Evolutionary conservation across 2,329 filamentous ascomycete genomes (phyloP).

Genomic region (Cytospora piceicola): DNA sequence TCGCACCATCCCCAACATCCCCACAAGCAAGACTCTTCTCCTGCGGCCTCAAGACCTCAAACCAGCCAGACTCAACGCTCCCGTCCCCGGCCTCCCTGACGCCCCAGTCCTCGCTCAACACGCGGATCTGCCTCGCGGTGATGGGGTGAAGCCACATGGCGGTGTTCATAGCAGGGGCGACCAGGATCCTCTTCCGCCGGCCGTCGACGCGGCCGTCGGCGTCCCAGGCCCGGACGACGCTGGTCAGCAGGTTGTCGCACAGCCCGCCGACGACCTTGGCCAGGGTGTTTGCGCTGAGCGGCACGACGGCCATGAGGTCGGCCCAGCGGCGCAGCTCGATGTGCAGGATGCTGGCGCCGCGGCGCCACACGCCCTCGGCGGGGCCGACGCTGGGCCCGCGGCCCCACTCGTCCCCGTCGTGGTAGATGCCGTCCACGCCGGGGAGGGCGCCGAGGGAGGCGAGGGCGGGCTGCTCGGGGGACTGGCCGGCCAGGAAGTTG

Average conservation of each 20-base stretch:
- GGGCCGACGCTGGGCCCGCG: conserved; percentile 38
- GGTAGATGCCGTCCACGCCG: conserved; percentile 80
- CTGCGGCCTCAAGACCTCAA: conserved; percentile 73
- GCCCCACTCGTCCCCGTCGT: conserved; percentile 83
- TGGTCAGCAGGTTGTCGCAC: conserved; percentile 75
- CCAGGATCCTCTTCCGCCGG: conserved; percentile 68
- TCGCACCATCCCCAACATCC: conserved; percentile 79
- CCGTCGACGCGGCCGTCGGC: conserved; percentile 63
- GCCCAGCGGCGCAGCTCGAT: conserved; percentile 86
- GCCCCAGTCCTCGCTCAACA: conserved; percentile 78
- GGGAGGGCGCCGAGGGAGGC: conserved; percentile 60
- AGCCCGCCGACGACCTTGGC: conserved; percentile 82
- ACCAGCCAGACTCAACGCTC: conserved; percentile 42
- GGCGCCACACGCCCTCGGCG: conserved; percentile 67
- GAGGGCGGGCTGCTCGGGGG: conserved; percentile 74
- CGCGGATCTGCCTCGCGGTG: conserved; percentile 70
- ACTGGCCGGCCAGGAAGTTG: conserved; percentile 77
- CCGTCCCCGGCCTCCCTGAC: conserved; percentile 40
- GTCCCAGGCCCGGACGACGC: conserved; percentile 86
- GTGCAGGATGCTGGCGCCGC: conserved; percentile 81
- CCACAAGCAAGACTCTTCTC: conserved; percentile 83
- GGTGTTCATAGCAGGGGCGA: conserved; percentile 54
- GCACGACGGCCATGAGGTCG: conserved; percentile 77
- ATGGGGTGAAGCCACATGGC: conserved; percentile 89
- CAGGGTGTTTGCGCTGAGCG: conserved; percentile 81